These are phyloP conservation scores for Lomentospora prolificans DNA, from an alignment of 2,329 filamentous ascomycete genomes.

Conservation along the genomic window DNA sequence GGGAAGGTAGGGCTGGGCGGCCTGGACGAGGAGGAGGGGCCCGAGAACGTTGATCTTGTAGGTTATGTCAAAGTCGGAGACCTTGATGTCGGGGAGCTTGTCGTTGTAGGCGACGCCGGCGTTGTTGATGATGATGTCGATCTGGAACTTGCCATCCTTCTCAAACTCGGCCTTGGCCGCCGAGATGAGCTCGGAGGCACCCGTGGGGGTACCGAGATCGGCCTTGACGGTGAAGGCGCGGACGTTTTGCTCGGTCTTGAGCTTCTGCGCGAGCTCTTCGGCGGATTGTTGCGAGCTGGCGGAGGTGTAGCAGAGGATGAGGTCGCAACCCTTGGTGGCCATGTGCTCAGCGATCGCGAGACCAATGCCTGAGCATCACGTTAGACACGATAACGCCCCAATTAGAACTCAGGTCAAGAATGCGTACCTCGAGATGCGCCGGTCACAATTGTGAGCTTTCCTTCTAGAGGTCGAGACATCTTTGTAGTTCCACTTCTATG, in stretches of 20 bases:
- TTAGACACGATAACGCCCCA: slow-evolving; percentile 4
- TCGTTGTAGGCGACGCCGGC: slow-evolving; percentile 64
- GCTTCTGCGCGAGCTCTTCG: slow-evolving; percentile 52
- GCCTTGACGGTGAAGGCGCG: slow-evolving; percentile 56
- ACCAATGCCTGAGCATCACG: slow-evolving; percentile 54
- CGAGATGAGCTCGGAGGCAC: slow-evolving; percentile 49
- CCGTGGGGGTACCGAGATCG: slow-evolving; percentile 55
- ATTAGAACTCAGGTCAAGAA: not conserved
- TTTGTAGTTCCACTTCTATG: slow-evolving; percentile 5
- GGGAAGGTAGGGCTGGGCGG: slow-evolving; percentile 59
- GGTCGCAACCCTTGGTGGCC: slow-evolving; percentile 58
- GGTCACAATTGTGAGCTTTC: slow-evolving; percentile 70
- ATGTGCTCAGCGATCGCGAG: slow-evolving; percentile 54
- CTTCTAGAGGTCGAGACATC: slow-evolving; percentile 46
- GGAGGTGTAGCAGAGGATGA: slow-evolving; percentile 62
- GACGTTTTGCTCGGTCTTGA: slow-evolving; percentile 48
- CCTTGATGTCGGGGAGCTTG: slow-evolving; percentile 49
- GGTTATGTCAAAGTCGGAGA: slow-evolving; percentile 57
- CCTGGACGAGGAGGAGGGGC: slow-evolving; percentile 68
- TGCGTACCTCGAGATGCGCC: slow-evolving; percentile 64
- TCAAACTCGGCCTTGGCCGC: slow-evolving; percentile 49
- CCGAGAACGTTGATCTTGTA: slow-evolving; percentile 78
- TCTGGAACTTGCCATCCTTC: slow-evolving; percentile 43
- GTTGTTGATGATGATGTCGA: slow-evolving; percentile 85
- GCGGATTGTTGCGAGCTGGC: slow-evolving; percentile 29